Base-by-base conservation (phyloP, 805 yeast genomes). In the Monosporozyma siamensis region DNA sequence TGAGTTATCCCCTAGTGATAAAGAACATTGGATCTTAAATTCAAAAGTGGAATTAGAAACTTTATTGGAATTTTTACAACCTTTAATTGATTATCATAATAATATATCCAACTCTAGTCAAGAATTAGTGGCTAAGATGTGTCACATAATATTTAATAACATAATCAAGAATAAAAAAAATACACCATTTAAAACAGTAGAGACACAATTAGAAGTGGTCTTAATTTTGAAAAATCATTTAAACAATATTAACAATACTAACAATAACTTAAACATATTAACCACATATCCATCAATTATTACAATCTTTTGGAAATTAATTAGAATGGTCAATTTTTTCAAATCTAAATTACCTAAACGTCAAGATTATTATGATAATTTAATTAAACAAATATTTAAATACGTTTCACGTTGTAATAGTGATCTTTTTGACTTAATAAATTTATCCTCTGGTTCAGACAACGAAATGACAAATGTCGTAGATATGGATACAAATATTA, bases 241-340 rank as follows among this genome's bases (percentile, higher is more conserved):
- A 18, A 29, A 29, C 10, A 29, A 29, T 4, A 49, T 48, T n/a
- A n/a, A n/a, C n/a, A n/a, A n/a, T n/a, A n/a, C n/a, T 21, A 55
- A 52, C 39, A 81, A 81, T n/a, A 56, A 70, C 1, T 66, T 61
- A 26, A 77, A 78, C 49, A 71, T 78, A 34, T 71, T 71, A 47
- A 77, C 71, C 56, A 81, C 92, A 0, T 84, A 80, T 56, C 95
- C 95, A 4, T 74, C 95, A 1, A 63, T 90, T 34, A 74, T 88
- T 22, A 71, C 78, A 41, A 70, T 70, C 40, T 72, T 80, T 17
- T 67, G 87, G 51, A 73, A 70, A 54, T 62, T 83, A 20, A 71
- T 84, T 23, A 73, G 84, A 51, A 67, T 71, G 38, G 66, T 70
- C 37, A 53, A 64, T 35, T 56, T 65, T 38, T 29, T 52, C 53